phyloP scores from a whole-genome alignment of 2,329 filamentous ascomycete genomes.

The Aphanocladium album region DNA sequence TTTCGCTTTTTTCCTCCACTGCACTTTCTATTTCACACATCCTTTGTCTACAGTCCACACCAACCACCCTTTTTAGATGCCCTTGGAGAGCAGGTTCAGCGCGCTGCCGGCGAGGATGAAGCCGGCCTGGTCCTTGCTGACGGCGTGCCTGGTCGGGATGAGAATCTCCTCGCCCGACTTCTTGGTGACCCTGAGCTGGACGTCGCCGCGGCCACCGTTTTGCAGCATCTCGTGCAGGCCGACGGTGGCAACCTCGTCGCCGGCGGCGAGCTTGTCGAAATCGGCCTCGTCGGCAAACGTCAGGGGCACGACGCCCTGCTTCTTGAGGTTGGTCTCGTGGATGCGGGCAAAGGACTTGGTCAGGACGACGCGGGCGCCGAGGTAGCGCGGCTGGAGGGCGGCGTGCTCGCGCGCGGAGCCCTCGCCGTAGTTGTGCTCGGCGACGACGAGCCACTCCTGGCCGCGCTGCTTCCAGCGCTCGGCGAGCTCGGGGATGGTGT shows the following conservation, averaged over 20 bases:
- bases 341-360: conserved; percentile 87
- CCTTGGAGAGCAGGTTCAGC: conserved; percentile 78
- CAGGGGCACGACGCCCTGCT: conserved; percentile 92
- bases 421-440: conserved; percentile 96
- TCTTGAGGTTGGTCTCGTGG: conserved; percentile 94
- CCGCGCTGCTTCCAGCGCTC: conserved; percentile 72
- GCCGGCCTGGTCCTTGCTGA: conserved; percentile 83
- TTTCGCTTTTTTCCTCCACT: neutral
- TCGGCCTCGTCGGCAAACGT: conserved; percentile 86
- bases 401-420: conserved; percentile 86
- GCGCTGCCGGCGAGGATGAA: conserved; percentile 94
- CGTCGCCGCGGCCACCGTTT: conserved; percentile 71
- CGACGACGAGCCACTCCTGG: conserved; percentile 86
- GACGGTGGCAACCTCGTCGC: conserved; percentile 76
- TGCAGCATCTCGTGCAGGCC: conserved; percentile 78
- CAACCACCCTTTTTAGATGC: conserved; percentile 18
- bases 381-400: conserved; percentile 83
- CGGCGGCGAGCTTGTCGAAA: conserved; percentile 77
- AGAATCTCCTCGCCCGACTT: conserved; percentile 58
- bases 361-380: conserved; percentile 78
- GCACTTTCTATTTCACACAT: too few relatives aligned
- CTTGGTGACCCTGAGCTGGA: conserved; percentile 61
- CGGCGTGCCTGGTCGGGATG: conserved; percentile 78
- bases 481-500: conserved; percentile 83
- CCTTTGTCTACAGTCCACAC: neutral